A percentile compares a stretch with the other conserved stretches of the same genome.
Conservation (phyloP, 2,329 filamentous ascomycete species). For the Ophiostoma tasmaniense region DNA sequence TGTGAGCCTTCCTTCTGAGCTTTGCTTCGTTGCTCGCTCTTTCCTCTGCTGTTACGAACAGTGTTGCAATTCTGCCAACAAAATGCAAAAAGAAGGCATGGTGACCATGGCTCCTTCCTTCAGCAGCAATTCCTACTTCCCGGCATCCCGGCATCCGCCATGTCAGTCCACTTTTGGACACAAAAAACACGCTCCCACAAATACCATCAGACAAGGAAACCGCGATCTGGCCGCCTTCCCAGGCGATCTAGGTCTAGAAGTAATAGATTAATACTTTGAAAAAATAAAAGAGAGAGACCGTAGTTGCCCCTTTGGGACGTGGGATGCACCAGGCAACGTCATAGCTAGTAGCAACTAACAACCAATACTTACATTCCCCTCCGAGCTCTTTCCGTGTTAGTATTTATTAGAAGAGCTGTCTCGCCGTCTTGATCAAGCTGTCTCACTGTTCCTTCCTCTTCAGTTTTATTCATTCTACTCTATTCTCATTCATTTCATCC, state of each 20-base stretch:
- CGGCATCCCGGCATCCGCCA: background rate
- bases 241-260: background rate
- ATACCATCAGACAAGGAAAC: background rate
- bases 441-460: background rate
- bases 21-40: background rate
- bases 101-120: background rate
- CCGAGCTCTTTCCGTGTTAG: conserved; percentile 5
- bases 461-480: background rate
- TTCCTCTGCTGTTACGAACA: background rate
- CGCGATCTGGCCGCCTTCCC: background rate
- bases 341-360: background rate
- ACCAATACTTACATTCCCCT: background rate
- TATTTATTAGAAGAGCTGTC: background rate
- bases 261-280: too few species aligned
- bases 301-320: conserved; percentile 5
- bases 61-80: background rate
- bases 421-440: background rate
- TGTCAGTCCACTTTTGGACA: conserved; percentile 2
- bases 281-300: background rate
- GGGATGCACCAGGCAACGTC: conserved; percentile 12
- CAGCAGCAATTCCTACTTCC: background rate
- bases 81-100: background rate
- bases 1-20: background rate
- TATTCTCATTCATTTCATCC: background rate
- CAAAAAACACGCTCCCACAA: background rate